Evolutionary conservation across 2,329 filamentous ascomycete species (phyloP).

Genomic region (Trichophyton benhamiae): DNA sequence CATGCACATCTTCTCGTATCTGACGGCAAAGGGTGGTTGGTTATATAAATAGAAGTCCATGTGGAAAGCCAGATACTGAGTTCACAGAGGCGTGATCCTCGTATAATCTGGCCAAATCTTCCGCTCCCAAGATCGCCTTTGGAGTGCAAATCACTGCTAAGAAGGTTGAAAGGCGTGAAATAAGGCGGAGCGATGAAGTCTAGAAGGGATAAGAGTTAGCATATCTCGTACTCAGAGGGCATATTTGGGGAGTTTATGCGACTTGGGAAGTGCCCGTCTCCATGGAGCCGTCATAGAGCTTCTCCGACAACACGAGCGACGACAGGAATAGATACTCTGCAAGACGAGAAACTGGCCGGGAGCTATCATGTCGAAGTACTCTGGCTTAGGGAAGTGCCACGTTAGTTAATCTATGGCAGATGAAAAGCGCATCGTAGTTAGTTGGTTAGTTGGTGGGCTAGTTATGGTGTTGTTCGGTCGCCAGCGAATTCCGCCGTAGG

Average conservation of each 20-base stretch:
- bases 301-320: too few species aligned
- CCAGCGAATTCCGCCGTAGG: background rate
- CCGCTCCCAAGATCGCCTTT: background rate
- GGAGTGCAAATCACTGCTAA: background rate
- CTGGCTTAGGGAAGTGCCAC: too few species aligned
- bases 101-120: background rate
- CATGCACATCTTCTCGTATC: background rate
- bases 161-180: background rate
- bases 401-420: too few species aligned
- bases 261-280: background rate
- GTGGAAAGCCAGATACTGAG: background rate
- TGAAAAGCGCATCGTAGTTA: too few species aligned
- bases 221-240: background rate
- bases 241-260: background rate
- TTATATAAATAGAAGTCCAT: background rate
- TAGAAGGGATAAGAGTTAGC: background rate
- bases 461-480: background rate
- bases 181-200: background rate
- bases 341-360: too few species aligned
- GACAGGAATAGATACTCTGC: too few species aligned
- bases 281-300: too few species aligned
- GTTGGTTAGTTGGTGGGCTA: too few species aligned
- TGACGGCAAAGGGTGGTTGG: background rate
- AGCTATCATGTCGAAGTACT: too few species aligned
- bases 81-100: background rate